Evolutionary conservation across 2,329 filamentous ascomycete genomes (phyloP).

Genomic region (Neonectria sp.): DNA sequence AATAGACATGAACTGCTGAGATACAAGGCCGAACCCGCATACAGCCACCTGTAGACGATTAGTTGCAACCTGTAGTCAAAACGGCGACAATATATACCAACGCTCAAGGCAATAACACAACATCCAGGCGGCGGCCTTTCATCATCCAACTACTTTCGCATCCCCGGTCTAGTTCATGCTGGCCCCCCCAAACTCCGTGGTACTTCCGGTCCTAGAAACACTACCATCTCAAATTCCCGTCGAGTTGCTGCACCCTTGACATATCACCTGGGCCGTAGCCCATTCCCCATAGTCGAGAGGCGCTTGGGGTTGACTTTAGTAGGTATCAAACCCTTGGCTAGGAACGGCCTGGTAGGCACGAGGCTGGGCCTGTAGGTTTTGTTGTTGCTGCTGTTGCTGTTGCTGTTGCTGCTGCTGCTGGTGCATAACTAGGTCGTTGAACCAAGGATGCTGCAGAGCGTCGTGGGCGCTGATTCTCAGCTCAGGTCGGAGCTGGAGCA

Average conservation of each 20-base stretch:
- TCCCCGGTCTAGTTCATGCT: slow-evolving; percentile 43
- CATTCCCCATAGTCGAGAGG: slow-evolving; percentile 4
- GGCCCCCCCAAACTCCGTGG: slow-evolving; percentile 42
- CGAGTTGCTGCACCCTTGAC: slow-evolving; percentile 12
- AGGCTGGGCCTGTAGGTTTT: slow-evolving; percentile 60
- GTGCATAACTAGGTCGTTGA: slow-evolving; percentile 78
- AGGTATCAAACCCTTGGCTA: slow-evolving; percentile 56
- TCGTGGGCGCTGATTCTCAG: slow-evolving; percentile 90
- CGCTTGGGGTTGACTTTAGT: slow-evolving; percentile 42
- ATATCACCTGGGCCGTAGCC: slow-evolving; percentile 1
- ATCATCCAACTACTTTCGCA: slow-evolving; percentile 37
- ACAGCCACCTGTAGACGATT: slow-evolving; percentile 32
- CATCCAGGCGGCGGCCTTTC: slow-evolving; percentile 21
- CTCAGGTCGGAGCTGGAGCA: slow-evolving; percentile 95
- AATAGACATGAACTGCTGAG: slow-evolving; percentile 29
- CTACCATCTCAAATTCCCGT: slow-evolving; percentile 13
- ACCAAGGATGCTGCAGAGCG: slow-evolving; percentile 93
- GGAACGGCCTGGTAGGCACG: slow-evolving; percentile 58
- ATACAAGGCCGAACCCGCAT: slow-evolving; percentile 25
- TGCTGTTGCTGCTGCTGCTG: slow-evolving; percentile 63
- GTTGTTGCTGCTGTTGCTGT: slow-evolving; percentile 48
- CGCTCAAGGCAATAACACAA: slow-evolving; percentile 18
- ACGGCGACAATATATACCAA: slow-evolving; percentile 20
- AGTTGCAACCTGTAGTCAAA: slow-evolving; percentile 22
- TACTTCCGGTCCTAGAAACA: slow-evolving; percentile 30